Percentiles rank a stretch among this genome's conserved stretches.
These are phyloP conservation scores for Neospermospora avenae DNA, from an alignment of 2,329 filamentous ascomycete genomes.

Conservation along the genomic window DNA sequence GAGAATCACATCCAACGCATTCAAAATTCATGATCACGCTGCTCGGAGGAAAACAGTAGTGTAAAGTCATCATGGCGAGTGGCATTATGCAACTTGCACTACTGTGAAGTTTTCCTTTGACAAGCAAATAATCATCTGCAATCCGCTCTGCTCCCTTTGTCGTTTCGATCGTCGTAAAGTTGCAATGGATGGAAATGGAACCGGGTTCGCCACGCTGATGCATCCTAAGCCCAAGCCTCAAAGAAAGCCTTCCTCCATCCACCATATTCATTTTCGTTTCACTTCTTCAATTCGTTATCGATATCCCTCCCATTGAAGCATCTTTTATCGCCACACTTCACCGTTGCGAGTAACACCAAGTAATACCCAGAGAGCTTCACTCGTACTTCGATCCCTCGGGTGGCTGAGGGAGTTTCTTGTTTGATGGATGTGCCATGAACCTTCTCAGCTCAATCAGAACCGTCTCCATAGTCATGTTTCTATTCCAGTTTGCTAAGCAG, in stretches of 20 bases:
- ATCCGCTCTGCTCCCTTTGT: slow-evolving; percentile 7
- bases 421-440: slow-evolving; percentile 77
- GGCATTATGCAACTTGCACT: neutral
- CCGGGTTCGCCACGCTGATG: slow-evolving; percentile 36
- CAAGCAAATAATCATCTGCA: neutral
- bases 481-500: slow-evolving; percentile 85
- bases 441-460: slow-evolving; percentile 82
- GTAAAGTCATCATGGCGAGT: neutral
- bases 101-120: neutral
- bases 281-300: neutral
- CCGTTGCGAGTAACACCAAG: neutral
- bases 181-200: neutral
- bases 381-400: slow-evolving; percentile 71
- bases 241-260: slow-evolving; percentile 11
- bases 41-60: neutral
- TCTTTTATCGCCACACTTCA: neutral
- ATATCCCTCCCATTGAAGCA: neutral
- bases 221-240: slow-evolving; percentile 27
- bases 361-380: neutral
- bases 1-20: neutral
- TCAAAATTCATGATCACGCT: neutral
- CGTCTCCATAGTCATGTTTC: slow-evolving; percentile 93
- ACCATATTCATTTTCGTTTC: neutral
- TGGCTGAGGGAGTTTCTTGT: slow-evolving; percentile 96
- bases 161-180: slow-evolving; percentile 10